Percentiles rank a stretch among this genome's conserved stretches.
These are phyloP conservation scores for Suhomyces bribrorum DNA, from an alignment of 1,139 yeast species.

Conservation along the genomic window DNA sequence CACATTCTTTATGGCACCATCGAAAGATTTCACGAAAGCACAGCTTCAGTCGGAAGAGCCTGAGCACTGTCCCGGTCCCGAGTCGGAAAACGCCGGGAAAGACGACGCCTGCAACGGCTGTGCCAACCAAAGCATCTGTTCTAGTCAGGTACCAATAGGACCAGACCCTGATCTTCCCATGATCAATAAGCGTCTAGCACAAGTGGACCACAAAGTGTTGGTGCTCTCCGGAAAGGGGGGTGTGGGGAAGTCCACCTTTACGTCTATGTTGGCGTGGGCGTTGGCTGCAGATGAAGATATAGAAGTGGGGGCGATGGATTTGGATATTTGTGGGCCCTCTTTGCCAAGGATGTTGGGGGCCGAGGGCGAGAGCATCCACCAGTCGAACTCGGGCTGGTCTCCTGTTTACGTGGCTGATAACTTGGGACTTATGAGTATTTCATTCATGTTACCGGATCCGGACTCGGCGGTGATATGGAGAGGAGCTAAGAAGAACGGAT, in stretches of 20 bases:
- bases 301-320: slow-evolving; percentile 95
- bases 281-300: slow-evolving; percentile 82
- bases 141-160: slow-evolving; percentile 79
- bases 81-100: slow-evolving; percentile 88
- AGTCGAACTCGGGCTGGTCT: slow-evolving; percentile 91
- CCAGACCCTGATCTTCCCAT: slow-evolving; percentile 92
- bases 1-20: slow-evolving; percentile 7
- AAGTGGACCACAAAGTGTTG: slow-evolving; percentile 77
- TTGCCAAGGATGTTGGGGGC: slow-evolving; percentile 95
- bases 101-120: slow-evolving; percentile 95
- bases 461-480: slow-evolving; percentile 98
- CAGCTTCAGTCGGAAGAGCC: slow-evolving; percentile 65
- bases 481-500: slow-evolving; percentile 90
- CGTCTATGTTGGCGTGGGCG: slow-evolving; percentile 95
- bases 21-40: slow-evolving; percentile 16
- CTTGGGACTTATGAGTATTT: slow-evolving; percentile 92
- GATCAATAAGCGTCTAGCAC: slow-evolving; percentile 67
- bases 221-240: slow-evolving; percentile 98
- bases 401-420: slow-evolving; percentile 97
- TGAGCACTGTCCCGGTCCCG: slow-evolving; percentile 98
- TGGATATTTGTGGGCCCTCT: slow-evolving; percentile 97
- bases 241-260: slow-evolving; percentile 95
- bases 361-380: slow-evolving; percentile 81
- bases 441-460: slow-evolving; percentile 89
- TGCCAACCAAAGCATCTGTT: slow-evolving; percentile 89